These are phyloP conservation scores for Neurospora terricola DNA, from an alignment of 495 filamentous ascomycete genomes.

Conservation along the genomic window DNA sequence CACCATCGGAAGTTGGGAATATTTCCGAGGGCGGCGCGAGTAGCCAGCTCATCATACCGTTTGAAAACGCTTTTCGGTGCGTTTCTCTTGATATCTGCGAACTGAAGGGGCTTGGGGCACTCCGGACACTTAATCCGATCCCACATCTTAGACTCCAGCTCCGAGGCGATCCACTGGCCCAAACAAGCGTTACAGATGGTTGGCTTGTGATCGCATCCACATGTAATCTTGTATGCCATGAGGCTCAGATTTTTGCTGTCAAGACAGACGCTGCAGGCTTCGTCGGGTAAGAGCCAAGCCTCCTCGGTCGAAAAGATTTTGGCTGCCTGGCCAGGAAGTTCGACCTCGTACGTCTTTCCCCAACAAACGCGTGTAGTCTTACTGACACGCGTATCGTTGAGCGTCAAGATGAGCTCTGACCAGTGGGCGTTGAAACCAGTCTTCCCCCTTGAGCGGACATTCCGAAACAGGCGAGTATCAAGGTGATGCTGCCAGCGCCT, in stretches of 20 bases:
- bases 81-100: constrained; percentile 23
- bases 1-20: constrained; percentile 35
- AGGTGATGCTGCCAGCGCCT: constrained; percentile 3
- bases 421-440: constrained; percentile 8
- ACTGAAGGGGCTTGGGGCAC: constrained; percentile 26
- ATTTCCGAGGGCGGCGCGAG: constrained; percentile 19
- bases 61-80: constrained; percentile 21
- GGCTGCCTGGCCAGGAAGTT: constrained; percentile 18
- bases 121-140: constrained; percentile 30
- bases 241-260: constrained; percentile 27
- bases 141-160: constrained; percentile 22
- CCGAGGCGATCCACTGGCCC: constrained; percentile 23
- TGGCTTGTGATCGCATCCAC: constrained; percentile 23
- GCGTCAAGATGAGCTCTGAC: constrained; percentile 15
- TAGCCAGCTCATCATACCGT: constrained; percentile 25
- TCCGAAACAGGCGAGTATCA: constrained; percentile 8
- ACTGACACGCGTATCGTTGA: constrained; percentile 7
- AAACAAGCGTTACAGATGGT: constrained; percentile 29
- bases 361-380: constrained; percentile 10
- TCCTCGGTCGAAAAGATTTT: constrained; percentile 23
- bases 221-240: constrained; percentile 25
- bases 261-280: constrained; percentile 27
- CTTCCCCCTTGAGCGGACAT: constrained; percentile 12
- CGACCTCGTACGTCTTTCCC: constrained; percentile 23
- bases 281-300: constrained; percentile 24